Conservation (phyloP, 1,284 basidiomycete species). For the Wallemia hederae region DNA sequence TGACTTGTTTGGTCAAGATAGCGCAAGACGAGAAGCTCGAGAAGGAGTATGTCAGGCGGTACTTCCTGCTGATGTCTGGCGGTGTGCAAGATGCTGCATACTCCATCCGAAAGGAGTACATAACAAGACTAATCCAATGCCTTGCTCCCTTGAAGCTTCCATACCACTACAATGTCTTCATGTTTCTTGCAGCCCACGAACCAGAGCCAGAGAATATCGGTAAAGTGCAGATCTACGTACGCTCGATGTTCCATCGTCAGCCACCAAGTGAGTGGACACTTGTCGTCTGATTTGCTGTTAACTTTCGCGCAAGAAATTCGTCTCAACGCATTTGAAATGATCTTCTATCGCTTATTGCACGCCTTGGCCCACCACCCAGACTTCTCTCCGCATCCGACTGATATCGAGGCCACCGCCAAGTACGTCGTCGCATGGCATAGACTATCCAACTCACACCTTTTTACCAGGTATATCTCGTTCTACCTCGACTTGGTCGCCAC, state of each 20-base stretch:
- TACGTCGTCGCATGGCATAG: slow-evolving; percentile 15
- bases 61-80: slow-evolving; percentile 2
- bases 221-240: slow-evolving; percentile 30
- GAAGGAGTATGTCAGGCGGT: background rate
- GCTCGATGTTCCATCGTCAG: slow-evolving; percentile 21
- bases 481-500: slow-evolving; percentile 49
- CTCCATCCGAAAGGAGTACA: slow-evolving; percentile 47
- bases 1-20: background rate
- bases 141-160: slow-evolving; percentile 32
- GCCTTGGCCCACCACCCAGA: slow-evolving; percentile 83
- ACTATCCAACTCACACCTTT: background rate
- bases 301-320: slow-evolving; percentile 22
- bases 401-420: slow-evolving; percentile 41
- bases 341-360: slow-evolving; percentile 60
- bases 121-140: slow-evolving; percentile 40
- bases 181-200: slow-evolving; percentile 69
- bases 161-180: slow-evolving; percentile 45
- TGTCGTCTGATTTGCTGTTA: slow-evolving; percentile 4
- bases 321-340: slow-evolving; percentile 41
- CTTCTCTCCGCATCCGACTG: slow-evolving; percentile 28
- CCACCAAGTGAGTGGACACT: slow-evolving; percentile 19
- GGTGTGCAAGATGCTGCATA: slow-evolving; percentile 45
- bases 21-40: background rate
- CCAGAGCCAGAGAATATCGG: slow-evolving; percentile 50
- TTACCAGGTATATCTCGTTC: slow-evolving; percentile 50